Percentiles rank a stretch among this genome's conserved stretches.
phyloP scores from a whole-genome alignment of 2,329 filamentous ascomycete species.

The Aspergillus novofumigatus region DNA sequence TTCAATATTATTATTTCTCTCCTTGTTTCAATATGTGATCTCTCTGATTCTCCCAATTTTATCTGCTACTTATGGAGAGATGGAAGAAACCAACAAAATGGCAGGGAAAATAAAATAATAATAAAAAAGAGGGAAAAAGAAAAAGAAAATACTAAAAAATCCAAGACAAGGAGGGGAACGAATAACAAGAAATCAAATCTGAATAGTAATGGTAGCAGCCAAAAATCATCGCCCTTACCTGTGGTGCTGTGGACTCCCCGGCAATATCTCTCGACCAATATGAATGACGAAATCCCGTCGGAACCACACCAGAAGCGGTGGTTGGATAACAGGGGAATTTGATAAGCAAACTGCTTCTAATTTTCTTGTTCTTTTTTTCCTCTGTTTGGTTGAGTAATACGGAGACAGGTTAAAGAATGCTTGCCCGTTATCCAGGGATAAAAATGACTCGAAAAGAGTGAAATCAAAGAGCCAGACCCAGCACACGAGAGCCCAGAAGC shows the following conservation, averaged over 20 bases:
- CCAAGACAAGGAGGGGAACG: constrained; percentile 1
- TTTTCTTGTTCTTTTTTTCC: background rate
- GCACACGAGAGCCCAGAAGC: background rate
- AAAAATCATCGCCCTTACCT: constrained; percentile 17
- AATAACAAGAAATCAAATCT: constrained; percentile 5
- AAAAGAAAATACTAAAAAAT: background rate
- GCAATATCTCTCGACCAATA: constrained; percentile 20
- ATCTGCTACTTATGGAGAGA: background rate
- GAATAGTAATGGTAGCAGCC: constrained; percentile 2
- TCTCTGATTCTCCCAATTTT: background rate
- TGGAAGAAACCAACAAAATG: background rate
- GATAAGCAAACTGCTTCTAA: constrained; percentile 1
- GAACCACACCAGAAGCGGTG: constrained; percentile 3
- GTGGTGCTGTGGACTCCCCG: constrained; percentile 14
- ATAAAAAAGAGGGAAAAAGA: constrained; percentile 1
- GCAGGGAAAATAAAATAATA: background rate
- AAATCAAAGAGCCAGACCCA: background rate
- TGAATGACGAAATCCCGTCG: constrained; percentile 10
- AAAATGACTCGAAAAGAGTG: background rate
- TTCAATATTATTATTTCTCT: background rate
- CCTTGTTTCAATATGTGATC: constrained; percentile 4
- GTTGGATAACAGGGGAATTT: constrained; percentile 8
- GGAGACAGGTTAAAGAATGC: background rate
- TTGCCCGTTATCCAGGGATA: background rate
- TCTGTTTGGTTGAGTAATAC: background rate